phyloP scores from a whole-genome alignment of 345 rosid species.

The Dipteronia sinensis region DNA sequence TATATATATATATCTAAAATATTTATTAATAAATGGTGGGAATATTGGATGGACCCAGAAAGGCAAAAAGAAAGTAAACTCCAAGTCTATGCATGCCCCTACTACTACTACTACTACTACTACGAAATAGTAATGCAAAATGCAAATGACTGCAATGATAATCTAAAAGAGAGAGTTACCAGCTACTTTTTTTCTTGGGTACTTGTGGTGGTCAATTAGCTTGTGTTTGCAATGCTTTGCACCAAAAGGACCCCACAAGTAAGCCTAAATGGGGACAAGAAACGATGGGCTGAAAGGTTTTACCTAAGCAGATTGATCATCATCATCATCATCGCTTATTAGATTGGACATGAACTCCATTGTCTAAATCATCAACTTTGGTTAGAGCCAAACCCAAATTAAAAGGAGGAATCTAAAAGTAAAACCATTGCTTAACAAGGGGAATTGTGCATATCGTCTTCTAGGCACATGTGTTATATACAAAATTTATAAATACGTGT shows the following conservation, averaged over 20 bases:
- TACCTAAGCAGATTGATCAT: constrained; percentile 39
- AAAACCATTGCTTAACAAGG: no score
- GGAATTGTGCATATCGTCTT: no score
- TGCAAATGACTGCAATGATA: constrained; percentile 52
- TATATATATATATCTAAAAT: no score
- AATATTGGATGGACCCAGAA: neutral
- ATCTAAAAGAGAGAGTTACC: constrained; percentile 20
- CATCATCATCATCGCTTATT: neutral
- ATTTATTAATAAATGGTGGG: no score
- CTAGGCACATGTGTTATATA: no score
- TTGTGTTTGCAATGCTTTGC: constrained; percentile 32
- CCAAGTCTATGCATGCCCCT: constrained; percentile 24
- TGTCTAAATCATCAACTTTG: constrained; percentile 21
- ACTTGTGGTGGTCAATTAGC: constrained; percentile 46
- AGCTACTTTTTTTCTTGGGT: constrained; percentile 21
- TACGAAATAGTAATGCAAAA: neutral
- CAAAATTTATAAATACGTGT: no score
- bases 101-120: neutral
- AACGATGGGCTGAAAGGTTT: constrained; percentile 60
- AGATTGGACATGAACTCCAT: constrained; percentile 42
- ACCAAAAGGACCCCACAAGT: constrained; percentile 37
- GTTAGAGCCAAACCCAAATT: neutral
- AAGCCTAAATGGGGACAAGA: constrained; percentile 44
- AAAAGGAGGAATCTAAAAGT: constrained; percentile 18
- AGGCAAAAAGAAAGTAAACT: constrained; percentile 14